Evolutionary conservation across 2,329 filamentous ascomycete species (phyloP), one percentile per base, ranked within the genome.

Genomic region (Pseudogymnoascus sp.): DNA sequence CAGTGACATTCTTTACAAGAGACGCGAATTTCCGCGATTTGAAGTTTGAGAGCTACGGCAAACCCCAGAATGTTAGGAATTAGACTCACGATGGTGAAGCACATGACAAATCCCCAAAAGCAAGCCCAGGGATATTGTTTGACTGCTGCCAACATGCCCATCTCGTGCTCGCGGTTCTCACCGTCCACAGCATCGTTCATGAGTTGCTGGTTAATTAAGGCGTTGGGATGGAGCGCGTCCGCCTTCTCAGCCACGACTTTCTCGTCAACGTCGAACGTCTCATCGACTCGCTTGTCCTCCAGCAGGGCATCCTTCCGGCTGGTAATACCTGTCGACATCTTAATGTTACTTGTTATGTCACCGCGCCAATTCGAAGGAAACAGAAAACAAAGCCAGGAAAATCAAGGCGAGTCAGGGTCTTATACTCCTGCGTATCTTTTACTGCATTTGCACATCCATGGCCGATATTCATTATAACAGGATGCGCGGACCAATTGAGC

Each of bases 101-200:
- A 83, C 72, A 84, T 80, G 71, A 82, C 72, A 63, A 83, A 82
- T 5, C 80, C 81, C 82, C 82, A 83, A 66, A 78, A 78, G 15
- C 76, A 77, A 67, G 82, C 82, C 74, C 78, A 78, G 15, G 82
- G 82, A 70, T 83, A 81, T 11, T 76, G 77, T 71, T 74, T 77
- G 64, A 82, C 78, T 64, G 82, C 81, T 68, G 82, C 63, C 15
- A 78, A 53, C 64, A 81, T 79, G 1, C 69, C 73, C 80, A 83
- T 82, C 33, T 77, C 71, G 69, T 82, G 79, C 71, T 84, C 82
- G 26, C 67, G 71, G 65, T 78, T 79, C 75, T 87, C 85, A 11
- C 82, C 84, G 66, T 83, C 80, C 21, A 47, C 42, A 47, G 42
- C 42, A 26, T 47, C 42, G 21, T 26, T n/a, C 42, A 47, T 47